These are phyloP conservation scores for Hericium alpestre DNA, from an alignment of 768 basidiomycete genomes.

Conservation along the genomic window DNA sequence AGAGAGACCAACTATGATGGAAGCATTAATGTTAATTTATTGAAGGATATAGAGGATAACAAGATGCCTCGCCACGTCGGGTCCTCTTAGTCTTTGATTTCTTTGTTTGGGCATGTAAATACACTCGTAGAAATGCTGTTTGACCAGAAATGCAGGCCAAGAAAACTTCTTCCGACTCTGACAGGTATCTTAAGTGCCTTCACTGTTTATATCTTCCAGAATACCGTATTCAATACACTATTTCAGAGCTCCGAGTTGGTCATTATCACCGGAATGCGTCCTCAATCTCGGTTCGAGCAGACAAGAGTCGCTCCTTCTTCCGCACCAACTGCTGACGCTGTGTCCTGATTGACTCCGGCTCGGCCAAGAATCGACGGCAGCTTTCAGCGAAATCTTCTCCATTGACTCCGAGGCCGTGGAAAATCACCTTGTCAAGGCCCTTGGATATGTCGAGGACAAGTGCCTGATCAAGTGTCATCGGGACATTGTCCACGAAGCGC, in stretches of 20 bases:
- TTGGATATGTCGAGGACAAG: slow-evolving; percentile 37
- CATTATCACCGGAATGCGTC: neutral
- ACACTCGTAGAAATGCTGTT: no score
- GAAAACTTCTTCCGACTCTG: no score
- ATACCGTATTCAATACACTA: no score
- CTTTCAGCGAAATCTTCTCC: slow-evolving; percentile 31
- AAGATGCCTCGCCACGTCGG: neutral
- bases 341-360: slow-evolving; percentile 27
- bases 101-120: no score
- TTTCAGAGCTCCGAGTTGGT: no score
- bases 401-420: slow-evolving; percentile 36
- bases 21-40: neutral
- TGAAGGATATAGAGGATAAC: neutral
- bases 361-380: slow-evolving; percentile 39
- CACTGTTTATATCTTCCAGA: no score
- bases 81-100: no score
- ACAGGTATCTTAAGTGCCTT: no score
- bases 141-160: no score
- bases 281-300: slow-evolving; percentile 30
- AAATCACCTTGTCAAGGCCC: slow-evolving; percentile 33
- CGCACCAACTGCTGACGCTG: slow-evolving; percentile 16
- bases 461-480: slow-evolving; percentile 44
- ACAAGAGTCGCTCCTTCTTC: slow-evolving; percentile 34
- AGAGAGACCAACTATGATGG: neutral
- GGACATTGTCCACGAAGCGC: slow-evolving; percentile 46